A percentile compares a stretch with the other conserved stretches of the same genome.
Conservation (phyloP, 495 filamentous ascomycete genomes). For the Podospora didyma region DNA sequence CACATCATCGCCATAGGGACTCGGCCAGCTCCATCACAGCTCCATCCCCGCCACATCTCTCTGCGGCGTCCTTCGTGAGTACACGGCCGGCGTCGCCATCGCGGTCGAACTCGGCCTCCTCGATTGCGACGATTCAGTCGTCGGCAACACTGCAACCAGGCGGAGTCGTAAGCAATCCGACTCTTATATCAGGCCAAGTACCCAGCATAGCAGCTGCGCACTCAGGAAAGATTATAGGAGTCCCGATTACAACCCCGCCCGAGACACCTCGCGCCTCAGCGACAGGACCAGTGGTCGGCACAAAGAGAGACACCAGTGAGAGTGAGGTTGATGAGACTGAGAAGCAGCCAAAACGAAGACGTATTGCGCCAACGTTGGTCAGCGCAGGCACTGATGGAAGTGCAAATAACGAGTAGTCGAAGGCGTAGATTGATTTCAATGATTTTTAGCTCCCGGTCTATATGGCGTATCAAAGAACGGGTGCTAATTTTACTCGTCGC, state of each 20-base stretch:
- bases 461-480: too few relatives aligned
- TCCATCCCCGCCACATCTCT: constrained; percentile 49
- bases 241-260: constrained; percentile 70
- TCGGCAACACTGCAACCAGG: constrained; percentile 23
- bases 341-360: constrained; percentile 62
- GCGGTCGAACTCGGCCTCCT: constrained; percentile 81
- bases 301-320: constrained; percentile 59
- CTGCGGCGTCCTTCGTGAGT: constrained; percentile 40
- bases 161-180: constrained; percentile 65
- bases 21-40: constrained; percentile 49
- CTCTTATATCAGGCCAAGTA: constrained; percentile 67
- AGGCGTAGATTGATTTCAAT: constrained; percentile 6
- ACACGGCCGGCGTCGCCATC: constrained; percentile 69
- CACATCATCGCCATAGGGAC: constrained; percentile 46
- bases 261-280: constrained; percentile 64
- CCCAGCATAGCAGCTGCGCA: constrained; percentile 69
- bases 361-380: constrained; percentile 73
- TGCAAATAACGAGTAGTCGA: constrained; percentile 11
- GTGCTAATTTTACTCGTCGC: too few relatives aligned
- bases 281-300: constrained; percentile 39
- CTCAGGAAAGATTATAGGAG: constrained; percentile 51
- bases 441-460: too few relatives aligned
- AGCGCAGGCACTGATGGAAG: constrained; percentile 10
- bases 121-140: constrained; percentile 59
- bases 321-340: constrained; percentile 41